phyloP scores from a whole-genome alignment of 345 rosid genomes.

The Populus euphratica region DNA sequence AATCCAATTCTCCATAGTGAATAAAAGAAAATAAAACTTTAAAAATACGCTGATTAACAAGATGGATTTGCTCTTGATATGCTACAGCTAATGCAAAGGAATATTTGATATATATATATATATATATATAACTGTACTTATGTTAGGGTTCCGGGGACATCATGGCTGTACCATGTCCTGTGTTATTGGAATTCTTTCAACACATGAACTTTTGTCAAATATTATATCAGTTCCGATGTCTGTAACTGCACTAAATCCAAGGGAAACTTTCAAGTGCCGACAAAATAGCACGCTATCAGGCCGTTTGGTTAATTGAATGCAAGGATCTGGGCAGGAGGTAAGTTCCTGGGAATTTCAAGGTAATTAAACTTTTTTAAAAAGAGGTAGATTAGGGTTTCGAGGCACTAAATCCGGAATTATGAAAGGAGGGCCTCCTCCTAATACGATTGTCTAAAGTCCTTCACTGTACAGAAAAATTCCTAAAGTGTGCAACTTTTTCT shows the following conservation, averaged over 20 bases:
- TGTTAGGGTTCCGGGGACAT: too few relatives aligned
- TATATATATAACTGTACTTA: too few relatives aligned
- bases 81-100: too few relatives aligned
- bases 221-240: background rate
- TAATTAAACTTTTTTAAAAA: background rate
- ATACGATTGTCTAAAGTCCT: conserved; percentile 6
- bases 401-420: conserved; percentile 12
- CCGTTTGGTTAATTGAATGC: background rate
- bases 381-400: conserved; percentile 16
- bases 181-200: background rate
- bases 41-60: too few relatives aligned
- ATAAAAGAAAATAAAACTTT: too few relatives aligned
- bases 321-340: background rate
- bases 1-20: too few relatives aligned
- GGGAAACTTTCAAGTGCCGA: background rate
- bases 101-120: too few relatives aligned
- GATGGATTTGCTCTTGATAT: too few relatives aligned
- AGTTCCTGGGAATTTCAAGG: conserved; percentile 5
- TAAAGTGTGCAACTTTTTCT: conserved; percentile 23
- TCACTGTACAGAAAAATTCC: conserved; percentile 4
- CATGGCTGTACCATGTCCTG: background rate
- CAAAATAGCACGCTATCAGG: background rate
- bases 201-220: background rate
- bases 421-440: conserved; percentile 28
- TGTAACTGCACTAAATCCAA: background rate